A percentile compares a stretch with the other conserved stretches of the same genome.
Evolutionary conservation across 768 basidiomycete genomes (phyloP).

Genomic region (Auricularia sp.): DNA sequence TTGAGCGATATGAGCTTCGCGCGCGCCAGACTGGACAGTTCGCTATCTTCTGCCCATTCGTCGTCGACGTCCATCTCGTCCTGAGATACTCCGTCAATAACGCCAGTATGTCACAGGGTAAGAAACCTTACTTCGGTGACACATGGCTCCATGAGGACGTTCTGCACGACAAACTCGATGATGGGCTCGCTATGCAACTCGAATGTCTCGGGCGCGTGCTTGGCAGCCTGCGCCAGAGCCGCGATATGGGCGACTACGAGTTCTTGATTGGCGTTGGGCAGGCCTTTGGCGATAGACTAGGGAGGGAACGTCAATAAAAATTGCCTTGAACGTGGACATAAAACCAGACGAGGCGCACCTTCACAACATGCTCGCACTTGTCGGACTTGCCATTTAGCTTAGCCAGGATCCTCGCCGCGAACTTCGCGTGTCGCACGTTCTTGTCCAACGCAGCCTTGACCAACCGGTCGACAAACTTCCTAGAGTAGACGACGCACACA

Average conservation of each 20-base stretch:
- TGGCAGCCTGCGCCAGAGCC: constrained; percentile 65
- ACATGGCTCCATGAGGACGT: constrained; percentile 52
- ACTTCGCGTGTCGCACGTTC: constrained; percentile 67
- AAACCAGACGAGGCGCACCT: constrained; percentile 34
- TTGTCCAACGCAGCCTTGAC: constrained; percentile 47
- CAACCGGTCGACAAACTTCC: constrained; percentile 58
- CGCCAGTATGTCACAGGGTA: neutral
- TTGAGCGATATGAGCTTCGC: constrained; percentile 74
- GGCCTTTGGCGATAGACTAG: constrained; percentile 48
- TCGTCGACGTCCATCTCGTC: constrained; percentile 44
- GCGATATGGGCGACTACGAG: constrained; percentile 55
- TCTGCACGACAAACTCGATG: constrained; percentile 59
- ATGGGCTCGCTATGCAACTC: constrained; percentile 70
- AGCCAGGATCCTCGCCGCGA: constrained; percentile 67
- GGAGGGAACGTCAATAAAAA: neutral
- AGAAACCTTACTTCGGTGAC: constrained; percentile 33
- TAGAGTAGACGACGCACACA: constrained; percentile 16
- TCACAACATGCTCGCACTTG: constrained; percentile 31
- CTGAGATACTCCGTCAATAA: constrained; percentile 23
- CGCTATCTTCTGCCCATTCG: constrained; percentile 70
- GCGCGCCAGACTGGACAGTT: constrained; percentile 44
- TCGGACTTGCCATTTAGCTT: constrained; percentile 31
- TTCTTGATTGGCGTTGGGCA: constrained; percentile 39
- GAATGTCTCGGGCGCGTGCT: constrained; percentile 58
- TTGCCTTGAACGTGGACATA: too few relatives aligned